A percentile compares a stretch with the other conserved stretches of the same genome.
Evolutionary conservation across 1,139 yeast species (phyloP).

Genomic region (Citeromyces hawaiiensis): DNA sequence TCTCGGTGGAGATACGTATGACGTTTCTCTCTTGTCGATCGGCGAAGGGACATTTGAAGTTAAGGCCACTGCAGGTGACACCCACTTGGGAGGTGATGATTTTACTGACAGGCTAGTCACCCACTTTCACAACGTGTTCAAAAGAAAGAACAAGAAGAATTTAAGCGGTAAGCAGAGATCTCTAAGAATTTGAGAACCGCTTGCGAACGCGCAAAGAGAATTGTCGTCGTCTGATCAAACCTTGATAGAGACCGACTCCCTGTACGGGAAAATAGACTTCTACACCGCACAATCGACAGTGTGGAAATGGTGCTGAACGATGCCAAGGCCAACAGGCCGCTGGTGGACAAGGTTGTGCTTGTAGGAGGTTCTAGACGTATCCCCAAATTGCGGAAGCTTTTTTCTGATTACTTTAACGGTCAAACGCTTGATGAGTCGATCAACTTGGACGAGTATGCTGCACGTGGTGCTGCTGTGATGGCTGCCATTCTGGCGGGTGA

Average conservation of each 20-base stretch:
- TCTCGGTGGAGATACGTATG: slow-evolving; percentile 95
- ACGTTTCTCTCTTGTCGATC: slow-evolving; percentile 77
- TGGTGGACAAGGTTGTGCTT: slow-evolving; percentile 89
- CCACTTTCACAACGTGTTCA: no score
- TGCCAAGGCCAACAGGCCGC: slow-evolving; percentile 80
- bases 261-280: slow-evolving; percentile 94
- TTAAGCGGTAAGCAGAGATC: slow-evolving; percentile 69
- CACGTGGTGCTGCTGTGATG: slow-evolving; percentile 70
- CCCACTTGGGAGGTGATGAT: no score
- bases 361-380: slow-evolving; percentile 99
- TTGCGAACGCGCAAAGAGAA: slow-evolving; percentile 99
- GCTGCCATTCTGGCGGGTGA: slow-evolving; percentile 91
- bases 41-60: slow-evolving; percentile 94
- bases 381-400: slow-evolving; percentile 94
- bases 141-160: no score
- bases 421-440: slow-evolving; percentile 45
- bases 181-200: slow-evolving; percentile 92
- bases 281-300: slow-evolving; percentile 93
- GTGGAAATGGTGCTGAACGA: slow-evolving; percentile 96
- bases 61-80: slow-evolving; percentile 90
- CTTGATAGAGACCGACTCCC: slow-evolving; percentile 92
- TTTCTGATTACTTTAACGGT: slow-evolving; percentile 97
- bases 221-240: slow-evolving; percentile 94
- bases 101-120: no score
- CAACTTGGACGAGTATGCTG: slow-evolving; percentile 54